Conservation (phyloP, 805 yeast genomes). For the Monosporozyma yasuniensis region DNA sequence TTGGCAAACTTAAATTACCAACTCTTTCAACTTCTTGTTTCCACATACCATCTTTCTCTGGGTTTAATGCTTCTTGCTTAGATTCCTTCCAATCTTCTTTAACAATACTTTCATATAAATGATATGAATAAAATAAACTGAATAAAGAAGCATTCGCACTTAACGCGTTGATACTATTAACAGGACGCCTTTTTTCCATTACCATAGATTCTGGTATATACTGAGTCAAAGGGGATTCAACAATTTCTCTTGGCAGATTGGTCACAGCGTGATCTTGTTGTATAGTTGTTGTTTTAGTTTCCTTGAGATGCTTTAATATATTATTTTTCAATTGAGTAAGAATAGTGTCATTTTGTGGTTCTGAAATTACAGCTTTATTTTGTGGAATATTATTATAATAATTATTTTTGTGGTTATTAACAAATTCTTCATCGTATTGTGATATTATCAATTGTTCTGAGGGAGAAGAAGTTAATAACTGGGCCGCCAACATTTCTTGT, state of each 20-base stretch:
- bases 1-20: neutral
- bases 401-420: neutral
- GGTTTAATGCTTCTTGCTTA: neutral
- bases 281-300: neutral
- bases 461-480: neutral
- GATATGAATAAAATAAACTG: constrained; percentile 24
- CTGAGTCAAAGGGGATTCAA: neutral
- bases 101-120: constrained; percentile 14
- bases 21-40: constrained; percentile 9
- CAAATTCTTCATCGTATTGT: neutral
- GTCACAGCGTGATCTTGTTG: neutral
- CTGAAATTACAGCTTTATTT: neutral
- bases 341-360: neutral
- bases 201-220: neutral
- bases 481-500: neutral
- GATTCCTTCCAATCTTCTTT: neutral
- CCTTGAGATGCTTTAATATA: neutral
- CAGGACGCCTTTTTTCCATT: neutral
- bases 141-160: constrained; percentile 21
- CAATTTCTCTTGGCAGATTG: neutral
- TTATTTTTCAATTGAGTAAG: neutral
- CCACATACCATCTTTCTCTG: constrained; percentile 7
- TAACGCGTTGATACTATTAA: neutral
- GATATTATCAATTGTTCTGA: neutral
- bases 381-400: neutral